Base-by-base conservation (phyloP, 805 yeast species). In the Barnettozyma wickerhamii region DNA sequence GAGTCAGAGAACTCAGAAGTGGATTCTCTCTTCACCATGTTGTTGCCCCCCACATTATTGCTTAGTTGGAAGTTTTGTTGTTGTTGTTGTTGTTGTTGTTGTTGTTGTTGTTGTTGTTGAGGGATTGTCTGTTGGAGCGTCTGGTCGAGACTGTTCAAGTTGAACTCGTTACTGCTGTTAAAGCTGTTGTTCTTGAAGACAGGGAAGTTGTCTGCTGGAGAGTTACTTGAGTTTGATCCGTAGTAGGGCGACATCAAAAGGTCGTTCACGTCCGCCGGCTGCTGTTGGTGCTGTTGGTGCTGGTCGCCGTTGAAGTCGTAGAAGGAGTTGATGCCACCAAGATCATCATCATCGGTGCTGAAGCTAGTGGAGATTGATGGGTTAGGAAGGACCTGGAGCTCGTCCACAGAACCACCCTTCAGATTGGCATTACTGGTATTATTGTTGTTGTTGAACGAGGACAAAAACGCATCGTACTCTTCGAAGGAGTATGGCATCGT, bases 381-480 rank as follows among this genome's bases (percentile, higher is more conserved):
- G 27, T 46, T 46, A 2, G 45, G 33, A 6, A 42, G 46, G 23
- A 24, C 19, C 19, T 30, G 47, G 10, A 39, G 32, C 23, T 43
- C 43, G 34, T 32, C 43, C 35, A 35, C 36, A 32, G 42, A 18
- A 15, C 28, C 19, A 43, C 37, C 40, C 24, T 32, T 32, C 37
- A 21, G 20, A 33, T 27, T 38, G 46, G 27, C 33, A 41, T 33
- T 35, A 19, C 33, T 34, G 35, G 14, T 30, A 29, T 31, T 38
- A 40, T 34, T 33, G 42, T 19, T 33, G 30, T 34, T 24, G 33
- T 36, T 47, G 30, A 56, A 51, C 9, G 62, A 54, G 10, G 59
- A 56, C 18, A 59, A 44, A 31, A 59, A 55, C 29, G 58, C 53
- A 34, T 58, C 64, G 44, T 59, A 58, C 43, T 59, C 62, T 21